phyloP scores from a whole-genome alignment of 2,329 filamentous ascomycete species.

The Fusarium sp. region DNA sequence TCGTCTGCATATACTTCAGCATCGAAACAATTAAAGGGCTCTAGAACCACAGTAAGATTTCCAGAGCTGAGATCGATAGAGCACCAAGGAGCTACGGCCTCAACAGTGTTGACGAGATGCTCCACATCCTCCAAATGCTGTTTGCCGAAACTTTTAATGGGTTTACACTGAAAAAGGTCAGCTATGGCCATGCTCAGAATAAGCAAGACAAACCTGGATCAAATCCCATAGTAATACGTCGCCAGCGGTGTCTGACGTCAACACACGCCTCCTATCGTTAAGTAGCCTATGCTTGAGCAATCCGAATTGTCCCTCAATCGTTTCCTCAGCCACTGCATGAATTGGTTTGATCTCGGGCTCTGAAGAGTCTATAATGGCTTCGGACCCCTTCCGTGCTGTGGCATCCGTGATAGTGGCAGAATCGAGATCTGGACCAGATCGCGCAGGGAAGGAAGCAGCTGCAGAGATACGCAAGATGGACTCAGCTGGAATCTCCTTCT shows the following conservation, averaged over 20 bases:
- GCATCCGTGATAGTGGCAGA: slow-evolving; percentile 58
- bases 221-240: slow-evolving; percentile 97
- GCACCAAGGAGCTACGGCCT: slow-evolving; percentile 95
- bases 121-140: slow-evolving; percentile 93
- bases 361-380: slow-evolving; percentile 41
- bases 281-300: slow-evolving; percentile 92
- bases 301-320: slow-evolving; percentile 94
- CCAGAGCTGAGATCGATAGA: slow-evolving; percentile 94
- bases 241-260: slow-evolving; percentile 93
- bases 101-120: slow-evolving; percentile 83
- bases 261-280: slow-evolving; percentile 87
- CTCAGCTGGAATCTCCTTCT: slow-evolving; percentile 77
- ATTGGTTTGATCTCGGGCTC: slow-evolving; percentile 64
- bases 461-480: slow-evolving; percentile 86
- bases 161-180: slow-evolving; percentile 71
- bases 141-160: slow-evolving; percentile 92
- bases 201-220: slow-evolving; percentile 69
- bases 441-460: slow-evolving; percentile 77
- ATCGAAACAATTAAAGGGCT: slow-evolving; percentile 96
- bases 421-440: slow-evolving; percentile 64
- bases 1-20: slow-evolving; percentile 98
- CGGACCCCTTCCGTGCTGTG: slow-evolving; percentile 52
- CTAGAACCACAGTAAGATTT: slow-evolving; percentile 87
- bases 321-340: slow-evolving; percentile 75
- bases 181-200: not conserved